Evolutionary conservation across 169 alveolate genomes (phyloP), one percentile per base, ranked within the genome.

Genomic region (Amoebophrya sp.): DNA sequence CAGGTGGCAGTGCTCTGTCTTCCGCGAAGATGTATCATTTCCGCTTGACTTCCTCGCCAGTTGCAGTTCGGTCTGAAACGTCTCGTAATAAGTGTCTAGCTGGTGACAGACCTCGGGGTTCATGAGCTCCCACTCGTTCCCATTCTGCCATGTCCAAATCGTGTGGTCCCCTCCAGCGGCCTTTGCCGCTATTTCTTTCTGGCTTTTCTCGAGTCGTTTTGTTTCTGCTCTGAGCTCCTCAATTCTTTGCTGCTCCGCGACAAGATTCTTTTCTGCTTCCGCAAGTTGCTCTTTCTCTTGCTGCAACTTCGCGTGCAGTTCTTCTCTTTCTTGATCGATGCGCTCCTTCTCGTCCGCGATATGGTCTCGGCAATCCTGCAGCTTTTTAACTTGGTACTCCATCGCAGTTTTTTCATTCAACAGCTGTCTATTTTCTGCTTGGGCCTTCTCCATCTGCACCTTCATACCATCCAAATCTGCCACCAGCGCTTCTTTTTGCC

Each of bases 11-110:
- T 47, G 65, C 83, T 65, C 83, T 6, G 83, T 0, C 83, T 65
- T 65, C 33, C 83, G 83, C 36, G 83, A 65, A 65, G 83, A 65
- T 12, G 33, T 65, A 12, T 26, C 1, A 26, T 6, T 65, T 65
- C 83, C 83, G 83, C 83, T 65, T 47, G 65, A 47, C 65, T 47
- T 47, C 65, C 65, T 47, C 65, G 65, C 65, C 29, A 47, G 65
- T n/a, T n/a, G n/a, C n/a, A n/a, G n/a, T 12, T 47, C 65, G 65
- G 65, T 65, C 83, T 26, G 83, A 26, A 12, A 65, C 83, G 12
- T 26, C 83, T 12, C 33, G 83, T 12, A 65, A 36, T 26, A 36
- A 10, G 83, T 26, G 33, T 65, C 83, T 36, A 65, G 83, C 33
- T 65, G 36, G 83, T 65, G 83, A 65, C 83, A 65, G 36, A 65